These are phyloP conservation scores for Zygoascus ofunaensis DNA, from an alignment of 805 yeast species.

Conservation along the genomic window DNA sequence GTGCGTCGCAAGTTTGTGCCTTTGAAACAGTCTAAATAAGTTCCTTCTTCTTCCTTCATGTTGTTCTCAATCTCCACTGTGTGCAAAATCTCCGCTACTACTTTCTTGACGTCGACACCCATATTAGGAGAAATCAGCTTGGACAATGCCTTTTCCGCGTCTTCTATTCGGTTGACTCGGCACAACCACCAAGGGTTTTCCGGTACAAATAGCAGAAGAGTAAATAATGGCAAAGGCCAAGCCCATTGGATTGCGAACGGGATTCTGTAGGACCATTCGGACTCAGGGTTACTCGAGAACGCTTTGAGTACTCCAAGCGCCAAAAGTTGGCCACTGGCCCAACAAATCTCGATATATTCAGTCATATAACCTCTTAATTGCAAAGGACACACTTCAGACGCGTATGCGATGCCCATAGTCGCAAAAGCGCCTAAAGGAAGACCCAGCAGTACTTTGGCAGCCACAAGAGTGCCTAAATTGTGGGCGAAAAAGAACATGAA, in stretches of 20 bases:
- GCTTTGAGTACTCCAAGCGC: constrained; percentile 41
- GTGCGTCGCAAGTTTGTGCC: constrained; percentile 14
- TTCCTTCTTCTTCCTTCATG: constrained; percentile 8
- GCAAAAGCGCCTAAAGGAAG: constrained; percentile 48
- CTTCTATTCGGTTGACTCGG: constrained; percentile 32
- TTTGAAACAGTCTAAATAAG: constrained; percentile 9
- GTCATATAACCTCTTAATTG: constrained; percentile 42
- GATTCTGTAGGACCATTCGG: constrained; percentile 13
- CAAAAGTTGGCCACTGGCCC: constrained; percentile 50
- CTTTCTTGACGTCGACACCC: neutral
- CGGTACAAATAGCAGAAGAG: constrained; percentile 38
- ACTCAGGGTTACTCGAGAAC: constrained; percentile 25
- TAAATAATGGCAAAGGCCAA: constrained; percentile 13
- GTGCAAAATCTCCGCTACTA: constrained; percentile 9
- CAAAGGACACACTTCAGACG: constrained; percentile 47
- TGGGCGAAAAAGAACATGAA: constrained; percentile 41
- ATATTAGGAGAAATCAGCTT: constrained; percentile 2
- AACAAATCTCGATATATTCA: constrained; percentile 42
- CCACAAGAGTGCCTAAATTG: constrained; percentile 28
- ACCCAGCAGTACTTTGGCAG: constrained; percentile 31
- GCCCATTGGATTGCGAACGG: constrained; percentile 17
- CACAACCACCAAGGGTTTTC: constrained; percentile 53
- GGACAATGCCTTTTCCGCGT: constrained; percentile 31
- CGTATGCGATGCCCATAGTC: constrained; percentile 42
- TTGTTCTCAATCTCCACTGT: constrained; percentile 24